phyloP scores from a whole-genome alignment of 1,139 yeast species.

The Yamadazyma taylorii region DNA sequence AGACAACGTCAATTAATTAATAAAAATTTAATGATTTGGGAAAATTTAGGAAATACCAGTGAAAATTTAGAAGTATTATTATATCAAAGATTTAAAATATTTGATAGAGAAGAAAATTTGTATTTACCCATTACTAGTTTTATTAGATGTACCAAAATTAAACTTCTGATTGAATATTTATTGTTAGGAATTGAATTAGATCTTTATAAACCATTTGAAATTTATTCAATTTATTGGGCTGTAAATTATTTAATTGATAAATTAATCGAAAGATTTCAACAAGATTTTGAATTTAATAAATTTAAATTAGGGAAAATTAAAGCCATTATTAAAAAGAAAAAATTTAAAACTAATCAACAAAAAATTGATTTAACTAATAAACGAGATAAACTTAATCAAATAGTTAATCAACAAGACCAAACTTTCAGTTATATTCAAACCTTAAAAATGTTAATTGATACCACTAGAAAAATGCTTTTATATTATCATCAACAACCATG shows the following conservation, averaged over 20 bases:
- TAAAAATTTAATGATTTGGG: slow-evolving; percentile 65
- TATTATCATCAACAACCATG: slow-evolving; percentile 17
- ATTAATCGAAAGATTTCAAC: slow-evolving; percentile 43
- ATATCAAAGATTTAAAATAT: slow-evolving; percentile 29
- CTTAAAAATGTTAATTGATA: slow-evolving; percentile 33
- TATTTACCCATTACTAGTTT: slow-evolving; percentile 64
- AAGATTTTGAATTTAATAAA: slow-evolving; percentile 28
- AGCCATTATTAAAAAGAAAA: slow-evolving; percentile 43
- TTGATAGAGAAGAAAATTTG: slow-evolving; percentile 36
- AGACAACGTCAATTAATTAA: slow-evolving; percentile 74
- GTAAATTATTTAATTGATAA: slow-evolving; percentile 51
- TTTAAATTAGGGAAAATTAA: slow-evolving; percentile 38
- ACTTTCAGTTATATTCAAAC: slow-evolving; percentile 36
- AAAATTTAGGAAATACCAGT: slow-evolving; percentile 70
- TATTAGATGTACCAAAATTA: slow-evolving; percentile 64
- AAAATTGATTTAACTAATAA: slow-evolving; percentile 38
- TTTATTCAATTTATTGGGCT: slow-evolving; percentile 68
- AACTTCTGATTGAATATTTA: slow-evolving; percentile 69
- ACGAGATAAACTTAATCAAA: slow-evolving; percentile 21
- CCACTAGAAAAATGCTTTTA: slow-evolving; percentile 22
- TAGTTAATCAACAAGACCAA: slow-evolving; percentile 19
- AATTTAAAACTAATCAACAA: slow-evolving; percentile 28
- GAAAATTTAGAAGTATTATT: slow-evolving; percentile 53
- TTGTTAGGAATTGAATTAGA: slow-evolving; percentile 78
- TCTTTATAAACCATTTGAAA: slow-evolving; percentile 72